Base-by-base conservation (phyloP, 805 yeast species). In the Phaffomyces antillensis region DNA sequence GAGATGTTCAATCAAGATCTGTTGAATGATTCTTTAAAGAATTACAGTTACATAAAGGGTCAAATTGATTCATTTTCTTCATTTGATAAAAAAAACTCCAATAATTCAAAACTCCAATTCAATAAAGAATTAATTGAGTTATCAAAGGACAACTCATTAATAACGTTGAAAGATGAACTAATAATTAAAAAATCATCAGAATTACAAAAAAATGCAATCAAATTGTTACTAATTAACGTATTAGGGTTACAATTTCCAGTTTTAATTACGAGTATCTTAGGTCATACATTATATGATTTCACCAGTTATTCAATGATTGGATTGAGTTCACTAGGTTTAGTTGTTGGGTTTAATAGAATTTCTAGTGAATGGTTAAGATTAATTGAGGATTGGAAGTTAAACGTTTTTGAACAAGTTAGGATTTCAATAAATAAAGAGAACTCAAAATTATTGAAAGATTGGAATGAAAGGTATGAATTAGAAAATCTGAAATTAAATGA, bases 231-330 rank as follows among this genome's bases (percentile, higher is more conserved):
- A 42, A 43, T 50, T 9, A 64, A 62, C 32, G 55, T 61, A 36
- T 46, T 63, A 17, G 59, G 56, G 24, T 42, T 63, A 5, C 69
- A 65, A 41, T 40, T 63, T n/a, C 69, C 69, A 0, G 37, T 63
- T 32, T 36, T 59, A 2, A 15, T 58, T 4, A 33, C 59, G 13
- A 45, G 65, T 2, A 51, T 54, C n/a, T 47, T 55, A 6, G 67
- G 67, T 13, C 50, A 48, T 25, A 36, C 61, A 2, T 45, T 64
- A 4, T 59, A 54, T 32, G 62, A 59, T 35, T 64, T 58, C 39
- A 53, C 64, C 0, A 23, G 49, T 5, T 60, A 55, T 40, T 62
- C 69, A 6, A 63, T 63, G 67, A 50, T 55, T 24, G 60, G 64
- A 3, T 40, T 65, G 13, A 62, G 60, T 2, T 56, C 59, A 13